Evolutionary conservation across 2,329 filamentous ascomycete species (phyloP).

Genomic region (Domatiomyces catenatus): DNA sequence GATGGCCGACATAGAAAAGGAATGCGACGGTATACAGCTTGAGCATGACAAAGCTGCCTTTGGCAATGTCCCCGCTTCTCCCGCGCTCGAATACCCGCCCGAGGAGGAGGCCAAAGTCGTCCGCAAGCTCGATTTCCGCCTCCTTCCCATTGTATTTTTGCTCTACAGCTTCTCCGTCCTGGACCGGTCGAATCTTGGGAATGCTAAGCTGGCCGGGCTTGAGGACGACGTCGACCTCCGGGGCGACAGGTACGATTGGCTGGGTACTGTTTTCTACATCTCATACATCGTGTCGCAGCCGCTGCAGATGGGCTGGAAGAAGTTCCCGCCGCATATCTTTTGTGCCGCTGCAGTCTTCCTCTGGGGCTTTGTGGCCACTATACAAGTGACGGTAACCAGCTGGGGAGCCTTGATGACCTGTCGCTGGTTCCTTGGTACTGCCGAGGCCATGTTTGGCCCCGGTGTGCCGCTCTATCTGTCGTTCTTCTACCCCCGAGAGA

Average conservation of each 20-base stretch:
- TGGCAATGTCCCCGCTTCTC: background rate
- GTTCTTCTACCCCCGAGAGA: constrained; percentile 45
- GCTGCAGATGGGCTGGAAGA: constrained; percentile 18
- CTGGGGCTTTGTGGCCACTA: constrained; percentile 17
- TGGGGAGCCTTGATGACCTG: constrained; percentile 19
- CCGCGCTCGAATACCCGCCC: constrained; percentile 3
- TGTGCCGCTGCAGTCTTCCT: constrained; percentile 16
- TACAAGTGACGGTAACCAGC: constrained; percentile 14
- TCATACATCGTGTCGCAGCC: constrained; percentile 21
- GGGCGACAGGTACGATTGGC: constrained; percentile 34
- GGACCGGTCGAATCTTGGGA: constrained; percentile 38
- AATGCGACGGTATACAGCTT: background rate
- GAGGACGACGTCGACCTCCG: constrained; percentile 32
- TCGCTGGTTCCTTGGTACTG: constrained; percentile 24
- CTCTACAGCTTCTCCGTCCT: constrained; percentile 23
- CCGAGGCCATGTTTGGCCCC: constrained; percentile 26
- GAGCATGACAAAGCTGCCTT: background rate
- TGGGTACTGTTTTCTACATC: constrained; percentile 40
- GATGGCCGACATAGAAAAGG: background rate
- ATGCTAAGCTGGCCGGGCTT: constrained; percentile 42
- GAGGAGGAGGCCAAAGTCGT: constrained; percentile 12
- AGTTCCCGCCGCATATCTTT: constrained; percentile 18
- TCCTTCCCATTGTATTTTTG: constrained; percentile 16
- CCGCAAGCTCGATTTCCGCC: constrained; percentile 13
- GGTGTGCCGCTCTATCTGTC: constrained; percentile 37